Percentiles rank a stretch among this genome's conserved stretches.
phyloP scores from a whole-genome alignment of 768 basidiomycete genomes.

The Galerina marginata region DNA sequence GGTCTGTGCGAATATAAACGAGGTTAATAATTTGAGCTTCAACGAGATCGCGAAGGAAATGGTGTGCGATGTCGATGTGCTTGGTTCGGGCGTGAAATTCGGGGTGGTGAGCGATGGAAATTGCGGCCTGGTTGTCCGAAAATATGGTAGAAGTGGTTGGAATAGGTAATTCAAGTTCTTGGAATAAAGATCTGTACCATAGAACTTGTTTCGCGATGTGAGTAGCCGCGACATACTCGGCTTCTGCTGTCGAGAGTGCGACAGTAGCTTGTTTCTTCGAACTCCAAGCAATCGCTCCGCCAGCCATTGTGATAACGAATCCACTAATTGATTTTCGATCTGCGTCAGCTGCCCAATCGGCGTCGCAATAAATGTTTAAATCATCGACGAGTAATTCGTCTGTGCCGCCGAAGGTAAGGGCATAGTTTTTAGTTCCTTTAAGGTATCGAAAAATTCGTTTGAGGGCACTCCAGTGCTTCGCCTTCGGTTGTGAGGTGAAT shows the following conservation, averaged over 20 bases:
- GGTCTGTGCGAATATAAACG: too few relatives aligned
- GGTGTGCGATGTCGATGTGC: conserved; percentile 9
- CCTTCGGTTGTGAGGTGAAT: conserved; percentile 24
- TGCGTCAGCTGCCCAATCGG: conserved; percentile 21
- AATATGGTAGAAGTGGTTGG: neutral
- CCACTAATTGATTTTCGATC: conserved; percentile 39
- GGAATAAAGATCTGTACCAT: conserved; percentile 28
- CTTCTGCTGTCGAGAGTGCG: too few relatives aligned
- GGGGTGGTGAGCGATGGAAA: too few relatives aligned
- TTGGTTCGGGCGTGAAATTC: neutral
- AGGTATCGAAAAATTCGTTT: conserved; percentile 31
- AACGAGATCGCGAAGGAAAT: conserved; percentile 9
- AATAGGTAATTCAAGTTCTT: conserved; percentile 16
- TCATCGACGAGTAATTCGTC: conserved; percentile 33
- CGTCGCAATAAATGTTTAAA: conserved; percentile 26
- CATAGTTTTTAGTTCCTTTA: conserved; percentile 18
- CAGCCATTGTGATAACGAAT: conserved; percentile 35
- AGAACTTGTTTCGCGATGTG: conserved; percentile 22
- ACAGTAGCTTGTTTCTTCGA: too few relatives aligned
- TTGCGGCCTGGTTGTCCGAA: too few relatives aligned
- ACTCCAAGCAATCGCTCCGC: conserved; percentile 13
- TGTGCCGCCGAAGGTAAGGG: conserved; percentile 31
- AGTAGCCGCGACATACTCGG: conserved; percentile 14
- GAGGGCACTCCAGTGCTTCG: conserved; percentile 35
- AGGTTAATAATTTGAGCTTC: neutral